Conservation (phyloP, 164 flowering plant species). For the Nelumbo lutea region DNA sequence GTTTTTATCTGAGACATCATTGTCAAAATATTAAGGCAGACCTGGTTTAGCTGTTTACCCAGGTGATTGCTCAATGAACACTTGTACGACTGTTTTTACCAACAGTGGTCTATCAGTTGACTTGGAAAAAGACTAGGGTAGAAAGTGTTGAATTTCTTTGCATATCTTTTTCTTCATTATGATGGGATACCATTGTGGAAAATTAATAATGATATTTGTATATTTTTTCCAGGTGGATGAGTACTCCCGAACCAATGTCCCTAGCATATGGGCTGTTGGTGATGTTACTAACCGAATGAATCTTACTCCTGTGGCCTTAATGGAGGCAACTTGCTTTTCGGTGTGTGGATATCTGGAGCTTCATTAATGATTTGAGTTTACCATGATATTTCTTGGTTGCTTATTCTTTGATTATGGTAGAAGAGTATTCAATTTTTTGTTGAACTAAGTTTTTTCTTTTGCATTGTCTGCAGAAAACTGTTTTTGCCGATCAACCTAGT, state of each 20-base stretch:
- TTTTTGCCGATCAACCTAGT: conserved; percentile 63
- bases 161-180: too few relatives aligned
- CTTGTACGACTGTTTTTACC: too few relatives aligned
- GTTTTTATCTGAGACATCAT: too few relatives aligned
- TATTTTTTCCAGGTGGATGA: conserved; percentile 69
- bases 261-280: conserved; percentile 97
- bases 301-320: conserved; percentile 86
- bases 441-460: conserved; percentile 9
- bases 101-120: too few relatives aligned
- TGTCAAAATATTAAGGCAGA: too few relatives aligned
- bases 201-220: not conserved
- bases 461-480: conserved; percentile 61
- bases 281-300: conserved; percentile 90
- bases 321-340: conserved; percentile 64
- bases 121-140: too few relatives aligned
- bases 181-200: not conserved
- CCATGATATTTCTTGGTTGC: not conserved
- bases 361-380: too few relatives aligned
- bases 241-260: conserved; percentile 71
- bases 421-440: not conserved
- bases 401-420: not conserved
- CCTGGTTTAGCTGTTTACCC: too few relatives aligned
- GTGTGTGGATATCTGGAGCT: conserved; percentile 15
- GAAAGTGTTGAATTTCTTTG: too few relatives aligned
- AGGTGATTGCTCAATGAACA: too few relatives aligned